Percentiles rank a stretch among this genome's conserved stretches.
phyloP scores from a whole-genome alignment of 345 rosid species.

The Salix exigua region DNA sequence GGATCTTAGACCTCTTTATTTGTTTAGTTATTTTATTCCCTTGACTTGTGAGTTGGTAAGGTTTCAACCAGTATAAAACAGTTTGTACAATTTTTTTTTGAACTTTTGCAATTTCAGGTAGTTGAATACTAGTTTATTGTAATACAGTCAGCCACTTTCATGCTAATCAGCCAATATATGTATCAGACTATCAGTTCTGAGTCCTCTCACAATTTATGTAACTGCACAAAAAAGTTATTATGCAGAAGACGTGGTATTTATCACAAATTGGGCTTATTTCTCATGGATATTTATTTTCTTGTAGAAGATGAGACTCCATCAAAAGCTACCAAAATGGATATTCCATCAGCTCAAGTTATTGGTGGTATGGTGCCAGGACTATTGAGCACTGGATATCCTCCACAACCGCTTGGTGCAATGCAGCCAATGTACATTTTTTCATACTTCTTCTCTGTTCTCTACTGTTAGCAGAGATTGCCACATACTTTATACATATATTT shows the following conservation, averaged over 20 bases:
- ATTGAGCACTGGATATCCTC: constrained; percentile 59
- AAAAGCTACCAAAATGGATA: constrained; percentile 62
- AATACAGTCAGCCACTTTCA: not conserved
- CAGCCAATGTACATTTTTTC: constrained; percentile 55
- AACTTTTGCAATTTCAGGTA: not conserved
- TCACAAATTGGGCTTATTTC: not conserved
- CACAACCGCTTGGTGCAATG: constrained; percentile 55
- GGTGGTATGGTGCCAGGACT: constrained; percentile 53
- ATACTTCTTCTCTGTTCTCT: not conserved
- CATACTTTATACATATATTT: not conserved
- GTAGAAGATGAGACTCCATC: constrained; percentile 81
- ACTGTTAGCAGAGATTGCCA: not conserved
- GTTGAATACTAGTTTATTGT: not conserved
- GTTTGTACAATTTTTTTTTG: not conserved
- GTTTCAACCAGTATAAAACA: not conserved
- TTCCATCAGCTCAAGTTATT: constrained; percentile 41
- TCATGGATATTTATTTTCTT: constrained; percentile 16
- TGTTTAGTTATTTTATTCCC: not conserved
- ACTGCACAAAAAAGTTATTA: not conserved
- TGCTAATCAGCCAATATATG: not conserved
- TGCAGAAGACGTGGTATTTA: not conserved
- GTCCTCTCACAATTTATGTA: not conserved
- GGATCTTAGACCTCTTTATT: not conserved
- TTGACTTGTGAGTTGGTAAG: not conserved
- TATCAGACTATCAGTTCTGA: not conserved